phyloP scores from a whole-genome alignment of 257 asterid genomes.

The Linaria vulgaris region DNA sequence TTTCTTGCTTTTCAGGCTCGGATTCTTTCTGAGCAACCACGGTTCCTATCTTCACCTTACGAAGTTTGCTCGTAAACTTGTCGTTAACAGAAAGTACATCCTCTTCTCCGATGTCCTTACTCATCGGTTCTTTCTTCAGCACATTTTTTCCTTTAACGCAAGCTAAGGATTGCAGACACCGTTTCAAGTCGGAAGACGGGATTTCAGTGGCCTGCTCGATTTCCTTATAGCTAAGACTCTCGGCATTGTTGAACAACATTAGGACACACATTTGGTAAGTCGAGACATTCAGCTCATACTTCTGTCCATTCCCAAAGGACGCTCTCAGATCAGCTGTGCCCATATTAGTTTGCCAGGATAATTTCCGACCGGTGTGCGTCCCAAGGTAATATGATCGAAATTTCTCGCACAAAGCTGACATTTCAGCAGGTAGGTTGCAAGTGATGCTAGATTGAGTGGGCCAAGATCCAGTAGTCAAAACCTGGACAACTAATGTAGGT shows the following conservation, averaged over 20 bases:
- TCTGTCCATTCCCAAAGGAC: slow-evolving; percentile 76
- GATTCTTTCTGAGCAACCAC: slow-evolving; percentile 91
- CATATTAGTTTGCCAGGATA: slow-evolving; percentile 91
- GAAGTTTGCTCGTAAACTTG: slow-evolving; percentile 69
- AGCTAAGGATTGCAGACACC: slow-evolving; percentile 84
- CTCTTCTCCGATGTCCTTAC: slow-evolving; percentile 76
- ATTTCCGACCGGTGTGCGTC: slow-evolving; percentile 74
- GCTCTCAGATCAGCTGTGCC: slow-evolving; percentile 87
- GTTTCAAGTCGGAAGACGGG: slow-evolving; percentile 69
- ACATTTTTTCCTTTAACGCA: slow-evolving; percentile 84
- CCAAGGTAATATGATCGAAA: slow-evolving; percentile 83
- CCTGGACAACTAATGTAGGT: slow-evolving; percentile 76
- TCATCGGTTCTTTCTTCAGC: slow-evolving; percentile 79
- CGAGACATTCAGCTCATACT: slow-evolving; percentile 80
- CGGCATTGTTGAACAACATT: slow-evolving; percentile 72
- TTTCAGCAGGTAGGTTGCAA: slow-evolving; percentile 72
- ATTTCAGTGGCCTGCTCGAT: slow-evolving; percentile 83
- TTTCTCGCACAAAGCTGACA: slow-evolving; percentile 68
- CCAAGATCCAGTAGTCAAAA: slow-evolving; percentile 86
- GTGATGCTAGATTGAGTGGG: slow-evolving; percentile 72
- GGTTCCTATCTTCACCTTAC: slow-evolving; percentile 84
- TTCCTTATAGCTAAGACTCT: slow-evolving; percentile 62
- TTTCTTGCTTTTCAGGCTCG: slow-evolving; percentile 88
- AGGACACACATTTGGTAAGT: slow-evolving; percentile 91
- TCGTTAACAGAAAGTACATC: slow-evolving; percentile 68